Evolutionary conservation across 164 flowering plant genomes (phyloP), one percentile per base, ranked within the genome.

Genomic region (Liriodendron chinense): DNA sequence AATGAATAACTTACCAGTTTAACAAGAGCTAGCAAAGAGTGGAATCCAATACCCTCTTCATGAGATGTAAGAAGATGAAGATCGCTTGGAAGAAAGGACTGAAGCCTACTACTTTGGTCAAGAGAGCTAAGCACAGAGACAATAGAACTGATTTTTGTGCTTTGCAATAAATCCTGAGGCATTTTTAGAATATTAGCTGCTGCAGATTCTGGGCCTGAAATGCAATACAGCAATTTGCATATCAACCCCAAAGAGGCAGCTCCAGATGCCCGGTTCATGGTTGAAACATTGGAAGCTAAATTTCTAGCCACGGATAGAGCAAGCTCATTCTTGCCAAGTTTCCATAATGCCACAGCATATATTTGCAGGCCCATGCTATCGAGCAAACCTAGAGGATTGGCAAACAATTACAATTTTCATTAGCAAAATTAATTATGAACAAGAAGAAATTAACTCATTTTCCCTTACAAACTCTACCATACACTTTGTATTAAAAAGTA

Each of bases 291-390:
- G 18, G 81, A 82, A 76, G 86, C 91, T 64, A 94, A 80, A 77
- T 78, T 82, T 82, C 91, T 88, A 25, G 80, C 80, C 28, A 85
- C 83, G 64, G 88, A 80, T 71, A 94, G 87, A 72, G 94, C 93
- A 78, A 66, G 21, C 16, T 91, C 92, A 65, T 77, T 82, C 78
- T 86, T 81, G 49, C 98, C 98, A 77, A 92, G 89, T 82, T 85
- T 65, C 93, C 93, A 94, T 69, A 91, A 76, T 20, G 89, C 87
- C 73, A 91, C 50, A 69, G 95, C 97, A 88, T 94, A 92, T 84
- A 94, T 80, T 70, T 91, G 97, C 76, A 90, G 79, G 68, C 90
- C 87, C 78, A 80, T 82, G 24, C 71, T 71, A 81, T 91, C 92
- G 77, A 96, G 98, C 79, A 84, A 71, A 78, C 94, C 98, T 94